Evolutionary conservation across 2,329 filamentous ascomycete species (phyloP), one percentile per base, ranked within the genome.

Genomic region (Cryphonectria nitschkei): DNA sequence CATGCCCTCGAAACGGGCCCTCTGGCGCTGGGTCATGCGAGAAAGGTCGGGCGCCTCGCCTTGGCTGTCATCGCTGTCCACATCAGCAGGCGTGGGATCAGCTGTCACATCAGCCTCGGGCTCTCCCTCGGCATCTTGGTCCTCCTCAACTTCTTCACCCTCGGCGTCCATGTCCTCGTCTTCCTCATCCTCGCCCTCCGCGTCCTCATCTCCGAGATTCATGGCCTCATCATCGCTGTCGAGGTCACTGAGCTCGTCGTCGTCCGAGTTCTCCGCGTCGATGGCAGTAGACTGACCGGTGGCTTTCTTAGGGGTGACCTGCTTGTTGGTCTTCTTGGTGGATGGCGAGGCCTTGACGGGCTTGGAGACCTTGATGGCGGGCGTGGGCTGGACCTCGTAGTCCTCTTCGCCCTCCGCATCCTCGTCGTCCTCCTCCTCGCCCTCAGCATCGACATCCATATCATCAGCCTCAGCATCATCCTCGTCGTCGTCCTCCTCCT

Each of bases 1-100:
- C 79, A 83, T 52, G 71, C 88, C 87, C 67, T 88, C 87, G 66
- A 89, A 88, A 22, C 87, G 84, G 37, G 88, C 88, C 54, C 88
- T 82, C 76, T 90, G 88, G 32, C 88, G 83, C 75, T 87, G 87
- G 5, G 88, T 90, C 86, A 90, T 87, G 79, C 88, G 88, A 50
- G 85, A 82, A 46, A 89, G 77, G 75, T 89, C 86, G 0, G 84
- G 86, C 5, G 86, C 85, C 58, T 82, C 87, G 6, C 79, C 86
- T 50, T 82, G 81, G 75, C 84, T 87, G 70, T 79, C 79, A 14
- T 84, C 84, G 68, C 82, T 85, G 43, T 83, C 83, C 5, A 78
- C 77, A 14, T 80, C 82, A 6, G 76, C 82, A 58, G 39, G 37
- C 14, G n/a, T 61, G 29, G 69, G 68, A 11, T 56, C 69, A 41